A percentile compares a stretch with the other conserved stretches of the same genome.
Conservation (phyloP, 2,329 filamentous ascomycete species). For the Botrytis sinoallii region DNA sequence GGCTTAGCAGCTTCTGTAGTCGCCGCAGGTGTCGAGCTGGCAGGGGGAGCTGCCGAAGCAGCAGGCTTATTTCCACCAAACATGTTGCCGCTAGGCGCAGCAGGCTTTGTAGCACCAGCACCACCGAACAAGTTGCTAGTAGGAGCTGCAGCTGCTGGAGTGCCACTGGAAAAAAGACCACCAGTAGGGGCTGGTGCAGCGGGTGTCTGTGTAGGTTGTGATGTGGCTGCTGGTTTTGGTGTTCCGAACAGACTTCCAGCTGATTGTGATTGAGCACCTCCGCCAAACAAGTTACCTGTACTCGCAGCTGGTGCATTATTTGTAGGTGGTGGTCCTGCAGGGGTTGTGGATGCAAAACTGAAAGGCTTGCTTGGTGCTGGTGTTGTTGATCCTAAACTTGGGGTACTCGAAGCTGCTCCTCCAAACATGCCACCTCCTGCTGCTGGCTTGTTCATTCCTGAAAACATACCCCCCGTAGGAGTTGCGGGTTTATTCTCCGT, state of each 20-base stretch:
- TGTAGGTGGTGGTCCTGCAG: constrained; percentile 36
- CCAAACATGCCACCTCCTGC: constrained; percentile 16
- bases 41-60: constrained; percentile 12
- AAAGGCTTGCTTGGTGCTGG: constrained; percentile 28
- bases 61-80: constrained; percentile 19
- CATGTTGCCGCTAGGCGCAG: neutral
- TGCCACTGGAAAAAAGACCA: constrained; percentile 8
- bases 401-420: constrained; percentile 32
- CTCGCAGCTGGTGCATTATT: constrained; percentile 24
- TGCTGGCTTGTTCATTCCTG: constrained; percentile 20
- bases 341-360: constrained; percentile 30
- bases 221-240: constrained; percentile 13
- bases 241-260: constrained; percentile 15
- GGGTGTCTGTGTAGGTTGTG: constrained; percentile 14
- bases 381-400: constrained; percentile 19
- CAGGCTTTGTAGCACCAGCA: constrained; percentile 7
- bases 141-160: constrained; percentile 14
- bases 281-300: constrained; percentile 26
- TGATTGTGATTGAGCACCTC: constrained; percentile 11
- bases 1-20: constrained; percentile 24
- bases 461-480: constrained; percentile 13
- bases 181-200: constrained; percentile 10
- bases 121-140: constrained; percentile 17
- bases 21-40: constrained; percentile 21
- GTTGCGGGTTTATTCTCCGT: constrained; percentile 24